Evolutionary conservation across 768 basidiomycete genomes (phyloP), one percentile per base, ranked within the genome.

Genomic region (Xerocomus brunneocitrinus): DNA sequence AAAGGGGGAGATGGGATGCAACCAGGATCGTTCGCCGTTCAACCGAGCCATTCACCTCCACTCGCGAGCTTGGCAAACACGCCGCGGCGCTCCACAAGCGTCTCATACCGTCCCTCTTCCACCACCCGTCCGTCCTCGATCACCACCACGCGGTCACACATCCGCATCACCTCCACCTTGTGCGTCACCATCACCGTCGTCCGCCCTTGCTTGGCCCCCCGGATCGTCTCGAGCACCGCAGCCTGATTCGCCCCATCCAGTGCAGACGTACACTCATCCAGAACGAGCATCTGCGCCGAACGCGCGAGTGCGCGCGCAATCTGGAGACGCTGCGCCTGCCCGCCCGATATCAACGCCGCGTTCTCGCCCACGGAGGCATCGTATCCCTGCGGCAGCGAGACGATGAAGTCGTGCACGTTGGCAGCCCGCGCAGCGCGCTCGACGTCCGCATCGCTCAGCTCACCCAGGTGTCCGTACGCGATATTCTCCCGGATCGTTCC

Each of bases 241-340:
- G 79, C 77, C 71, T 94, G 88, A 70, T 95, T 98, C 61, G 83
- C 82, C 2, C 81, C 75, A 66, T 98, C 95, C 54, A 98, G 72
- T 5, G 95, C 91, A 40, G 84, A 86, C n/a, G 95, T 98, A 66
- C 94, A 97, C 66, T 98, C 95, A 67, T 98, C 95, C 50, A 98
- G 74, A 34, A 98, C 84, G 43, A 97, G 75, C 13, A 98, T 79
- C 42, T 77, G 79, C 0, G 84, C 75, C 0, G 82, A 79, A 32
- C 89, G 77, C 2, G 85, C 87, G n/a, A 98, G 79, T 0, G 95
- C 92, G 6, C 95, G 81, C 0, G 95, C 95, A 60, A 98, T 93
- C 66, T 89, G 87, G 16, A 98, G 74, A 7, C 95, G 81, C 72
- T 98, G 95, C 1, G 91, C 93, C 64, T 98, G 95, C 0, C 95